Base-by-base conservation (phyloP, 2,329 filamentous ascomycete species). In the Colletotrichum godetiae region DNA sequence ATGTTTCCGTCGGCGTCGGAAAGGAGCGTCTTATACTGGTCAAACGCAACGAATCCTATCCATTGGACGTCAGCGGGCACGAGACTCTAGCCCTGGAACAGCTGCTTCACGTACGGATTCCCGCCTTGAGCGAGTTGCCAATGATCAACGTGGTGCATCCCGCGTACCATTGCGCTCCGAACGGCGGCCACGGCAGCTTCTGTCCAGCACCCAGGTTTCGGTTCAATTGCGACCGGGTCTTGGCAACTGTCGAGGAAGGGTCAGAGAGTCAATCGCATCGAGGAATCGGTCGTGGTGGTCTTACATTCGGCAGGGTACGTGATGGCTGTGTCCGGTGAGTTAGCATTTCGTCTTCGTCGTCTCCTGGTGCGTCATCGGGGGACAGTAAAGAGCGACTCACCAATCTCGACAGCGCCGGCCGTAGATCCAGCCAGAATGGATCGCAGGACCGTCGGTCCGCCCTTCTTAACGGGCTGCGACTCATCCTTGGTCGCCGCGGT, bases 61-160 rank as follows among this genome's bases (percentile, higher is more conserved):
- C 27, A 56, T 42, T 31, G 19, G 4, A 24, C 7, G 60, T 80
- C 64, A 80, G 74, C 53, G 24, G 35, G 12, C 19, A 19, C 15
- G 27, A 13, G 12, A 5, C 24, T 15, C n/a, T 22, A 19, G 19
- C 15, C 5, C 5, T 12, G 6, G 6, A 15, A 15, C 13, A 1
- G 7, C 12, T 10, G 46, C 6, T 33, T 33, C 55, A 88, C 92
- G 74, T 89, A 95, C 95, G 92, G 75, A 98, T 97, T 73, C 95
- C 97, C 49, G 97, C 97, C 86, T 99, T 99, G 81, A 97, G 89
- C 66, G 95, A 97, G 85, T 99, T 99, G 74, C 97, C 97, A 77
- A 98, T 95, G 73, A 99, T 97, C 81, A 98, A 86, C 33, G 97
- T 98, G 59, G 97, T 98, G 86, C 97, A 99, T 49, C 97, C 97